phyloP scores from a whole-genome alignment of 2,329 filamentous ascomycete genomes.

The Aspergillus pseudoterreus region DNA sequence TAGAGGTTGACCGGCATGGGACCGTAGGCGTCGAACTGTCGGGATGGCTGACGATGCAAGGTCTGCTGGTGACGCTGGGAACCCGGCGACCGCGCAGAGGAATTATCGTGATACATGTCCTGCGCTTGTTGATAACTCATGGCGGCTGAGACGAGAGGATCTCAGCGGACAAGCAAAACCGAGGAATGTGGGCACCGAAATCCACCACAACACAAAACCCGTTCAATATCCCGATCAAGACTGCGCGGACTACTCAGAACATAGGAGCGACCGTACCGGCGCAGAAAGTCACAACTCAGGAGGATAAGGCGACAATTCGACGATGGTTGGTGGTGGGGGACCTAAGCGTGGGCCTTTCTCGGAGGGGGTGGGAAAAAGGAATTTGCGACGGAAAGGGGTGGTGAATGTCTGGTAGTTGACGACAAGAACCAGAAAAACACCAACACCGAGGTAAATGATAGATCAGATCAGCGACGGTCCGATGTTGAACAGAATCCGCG shows the following conservation, averaged over 20 bases:
- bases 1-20: slow-evolving; percentile 67
- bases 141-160: slow-evolving; percentile 17
- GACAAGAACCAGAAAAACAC: slow-evolving; percentile 1
- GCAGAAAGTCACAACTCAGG: slow-evolving; percentile 10
- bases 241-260: slow-evolving; percentile 26
- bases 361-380: background rate
- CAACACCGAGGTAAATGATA: too few relatives aligned
- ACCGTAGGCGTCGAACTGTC: slow-evolving; percentile 72
- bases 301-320: slow-evolving; percentile 8
- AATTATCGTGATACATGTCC: slow-evolving; percentile 66
- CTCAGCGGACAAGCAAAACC: slow-evolving; percentile 11
- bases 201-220: slow-evolving; percentile 25
- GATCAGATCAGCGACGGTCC: too few relatives aligned
- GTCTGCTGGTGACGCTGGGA: slow-evolving; percentile 65
- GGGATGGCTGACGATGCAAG: slow-evolving; percentile 68
- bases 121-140: slow-evolving; percentile 40
- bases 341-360: slow-evolving; percentile 2
- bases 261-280: slow-evolving; percentile 26
- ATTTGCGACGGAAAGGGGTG: background rate
- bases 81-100: slow-evolving; percentile 68
- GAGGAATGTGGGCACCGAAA: slow-evolving; percentile 31
- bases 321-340: slow-evolving; percentile 1
- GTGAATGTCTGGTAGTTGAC: slow-evolving; percentile 1
- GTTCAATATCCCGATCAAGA: slow-evolving; percentile 17
- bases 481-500: slow-evolving; percentile 4